Base-by-base conservation (phyloP, 1,284 basidiomycete genomes). In the Sphagnurus paluster region DNA sequence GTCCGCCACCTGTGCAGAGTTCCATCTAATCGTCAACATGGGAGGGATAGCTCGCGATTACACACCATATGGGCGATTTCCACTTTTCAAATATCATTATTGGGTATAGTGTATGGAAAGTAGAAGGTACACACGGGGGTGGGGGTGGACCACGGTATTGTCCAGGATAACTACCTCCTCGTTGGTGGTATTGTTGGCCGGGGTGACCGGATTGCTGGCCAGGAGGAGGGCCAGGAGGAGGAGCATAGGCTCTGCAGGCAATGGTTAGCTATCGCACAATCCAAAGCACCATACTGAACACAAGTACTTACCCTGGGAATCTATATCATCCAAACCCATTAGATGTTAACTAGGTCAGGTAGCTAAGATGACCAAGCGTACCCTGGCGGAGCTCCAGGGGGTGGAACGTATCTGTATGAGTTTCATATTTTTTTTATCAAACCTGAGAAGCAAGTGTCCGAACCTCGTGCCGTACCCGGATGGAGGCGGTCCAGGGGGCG, bases 1-100 rank as follows among this genome's bases (percentile, higher is more conserved):
- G 69, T 0, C 72, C 75, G 54, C 70, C 62, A n/a, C n/a, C n/a
- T n/a, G n/a, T 57, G 67, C 60, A 8, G 61, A 14, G 20, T 9
- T 10, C 17, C 16, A 11, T 33, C 13, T 9, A 11, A 14, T 21
- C 3, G 39, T n/a, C 6, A 33, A 26, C n/a, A 7, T 17, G 14
- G 44, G 49, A 32, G 48, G 42, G n/a, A n/a, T n/a, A n/a, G n/a
- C n/a, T n/a, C n/a, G n/a, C n/a, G n/a, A n/a, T n/a, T n/a, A n/a
- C n/a, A n/a, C n/a, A n/a, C 25, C 24, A 44, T 55, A 55, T 5
- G 42, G 48, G 28, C 45, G 46, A 44, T 48, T 35, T 38, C 39
- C 43, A 42, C 53, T 38, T n/a, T 32, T 26, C 26, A 7, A 36
- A 20, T 33, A 6, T 23, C 24, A 54, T 20, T 13, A 25, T 14